Evolutionary conservation across 2,329 filamentous ascomycete genomes (phyloP).

Genomic region (Harringtonia aguacate): DNA sequence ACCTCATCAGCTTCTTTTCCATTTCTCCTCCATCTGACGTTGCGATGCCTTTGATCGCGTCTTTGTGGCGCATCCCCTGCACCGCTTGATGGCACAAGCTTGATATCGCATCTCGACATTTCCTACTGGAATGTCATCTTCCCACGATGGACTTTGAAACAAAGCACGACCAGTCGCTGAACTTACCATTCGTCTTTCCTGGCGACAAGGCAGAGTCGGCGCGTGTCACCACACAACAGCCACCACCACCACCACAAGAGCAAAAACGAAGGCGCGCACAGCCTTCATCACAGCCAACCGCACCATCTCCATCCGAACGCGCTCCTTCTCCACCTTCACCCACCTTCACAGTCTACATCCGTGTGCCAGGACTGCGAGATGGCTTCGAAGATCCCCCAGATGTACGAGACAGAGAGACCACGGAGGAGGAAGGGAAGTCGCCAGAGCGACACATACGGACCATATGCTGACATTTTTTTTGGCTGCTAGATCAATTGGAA

Average conservation of each 20-base stretch:
- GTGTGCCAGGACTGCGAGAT: slow-evolving; percentile 78
- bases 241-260: background rate
- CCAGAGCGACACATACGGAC: background rate
- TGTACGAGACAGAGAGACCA: slow-evolving; percentile 36
- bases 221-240: background rate
- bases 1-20: too few species aligned
- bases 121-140: too few species aligned
- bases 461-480: background rate
- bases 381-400: slow-evolving; percentile 85
- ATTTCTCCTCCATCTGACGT: too few species aligned
- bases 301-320: background rate
- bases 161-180: slow-evolving; percentile 9
- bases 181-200: slow-evolving; percentile 11
- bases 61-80: too few species aligned
- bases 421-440: too few species aligned
- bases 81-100: too few species aligned
- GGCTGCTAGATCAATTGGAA: slow-evolving; percentile 70
- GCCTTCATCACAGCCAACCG: background rate
- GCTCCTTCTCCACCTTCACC: slow-evolving; percentile 24
- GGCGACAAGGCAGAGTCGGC: slow-evolving; percentile 1
- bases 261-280: background rate
- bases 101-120: too few species aligned
- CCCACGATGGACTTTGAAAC: slow-evolving; percentile 8
- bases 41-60: too few species aligned
- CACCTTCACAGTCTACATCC: slow-evolving; percentile 67